Evolutionary conservation across 768 basidiomycete genomes (phyloP), one percentile per base, ranked within the genome.

Genomic region (Rhodotorula taiwanensis): DNA sequence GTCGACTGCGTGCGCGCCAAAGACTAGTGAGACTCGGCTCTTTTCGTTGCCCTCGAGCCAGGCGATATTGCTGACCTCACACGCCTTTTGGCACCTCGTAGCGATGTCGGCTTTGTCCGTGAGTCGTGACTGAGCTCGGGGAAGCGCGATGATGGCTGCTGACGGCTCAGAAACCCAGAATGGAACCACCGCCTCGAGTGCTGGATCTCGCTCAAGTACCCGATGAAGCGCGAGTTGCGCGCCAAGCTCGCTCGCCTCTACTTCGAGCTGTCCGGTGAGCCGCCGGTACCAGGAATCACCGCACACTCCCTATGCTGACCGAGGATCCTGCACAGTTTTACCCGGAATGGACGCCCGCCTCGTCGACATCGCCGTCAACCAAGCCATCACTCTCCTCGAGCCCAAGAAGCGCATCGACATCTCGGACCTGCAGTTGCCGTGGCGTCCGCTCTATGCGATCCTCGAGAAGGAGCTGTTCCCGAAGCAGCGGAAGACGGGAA

Each of bases 171-270:
- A n/a, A n/a, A n/a, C 28, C 18, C 56, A 69, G 68, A 73, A 51
- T 74, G 72, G 72, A 72, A 72, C 58, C 72, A 74, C 47, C 64
- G 70, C 2, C 70, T 74, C 45, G 70, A 74, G 31, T 74, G 73
- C 73, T 91, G 89, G 88, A 76, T 77, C 49, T 84, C 84, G 79
- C 81, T 92, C 74, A 88, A 89, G 72, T 91, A 90, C 72, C 89
- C 88, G 41, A 85, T 93, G 71, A 88, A 87, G 58, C 85, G 86
- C 73, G 83, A 84, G 64, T 85, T 83, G 70, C 81, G 89, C 58
- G 83, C 90, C 56, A 79, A 77, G 45, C 78, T 93, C 34, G 84
- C 85, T 51, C 86, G 83, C 75, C 76, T 93, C 7, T 92, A 87
- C 77, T 93, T 85, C 73, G 81, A 87, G 74, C 72, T 91, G 42